Conservation (phyloP, 306 rosid genomes). For the Quercus alba region DNA sequence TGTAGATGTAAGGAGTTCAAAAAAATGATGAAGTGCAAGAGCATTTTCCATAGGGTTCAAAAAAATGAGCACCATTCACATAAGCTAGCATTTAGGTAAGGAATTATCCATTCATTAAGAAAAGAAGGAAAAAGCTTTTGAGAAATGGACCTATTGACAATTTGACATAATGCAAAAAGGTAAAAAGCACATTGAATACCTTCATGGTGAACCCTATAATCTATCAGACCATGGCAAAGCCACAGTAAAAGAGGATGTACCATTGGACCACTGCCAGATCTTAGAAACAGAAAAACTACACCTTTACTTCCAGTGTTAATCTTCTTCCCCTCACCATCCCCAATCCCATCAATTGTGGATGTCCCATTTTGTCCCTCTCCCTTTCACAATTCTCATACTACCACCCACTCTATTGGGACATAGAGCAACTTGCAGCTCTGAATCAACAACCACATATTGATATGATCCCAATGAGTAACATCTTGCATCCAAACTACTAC, state of each 20-base stretch:
- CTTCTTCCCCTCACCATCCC: conserved; percentile 60
- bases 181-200: neutral
- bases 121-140: conserved; percentile 20
- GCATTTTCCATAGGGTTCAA: conserved; percentile 6
- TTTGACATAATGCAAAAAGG: conserved; percentile 17
- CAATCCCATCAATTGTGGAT: conserved; percentile 46
- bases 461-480: conserved; percentile 92
- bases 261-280: conserved; percentile 77
- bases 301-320: conserved; percentile 64
- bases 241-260: conserved; percentile 31
- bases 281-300: conserved; percentile 86
- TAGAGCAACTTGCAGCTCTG: conserved; percentile 75
- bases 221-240: conserved; percentile 52
- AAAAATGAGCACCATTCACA: conserved; percentile 25
- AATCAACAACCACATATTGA: conserved; percentile 79
- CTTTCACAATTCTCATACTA: conserved; percentile 60
- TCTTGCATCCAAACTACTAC: conserved; percentile 61
- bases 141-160: conserved; percentile 12
- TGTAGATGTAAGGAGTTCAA: neutral
- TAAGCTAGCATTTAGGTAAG: conserved; percentile 7
- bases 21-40: conserved; percentile 20
- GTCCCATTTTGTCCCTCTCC: conserved; percentile 45
- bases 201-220: conserved; percentile 34
- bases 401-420: conserved; percentile 42
- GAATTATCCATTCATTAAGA: neutral